Conservation (phyloP, 345 rosid genomes). For the Nephelium lappaceum region DNA sequence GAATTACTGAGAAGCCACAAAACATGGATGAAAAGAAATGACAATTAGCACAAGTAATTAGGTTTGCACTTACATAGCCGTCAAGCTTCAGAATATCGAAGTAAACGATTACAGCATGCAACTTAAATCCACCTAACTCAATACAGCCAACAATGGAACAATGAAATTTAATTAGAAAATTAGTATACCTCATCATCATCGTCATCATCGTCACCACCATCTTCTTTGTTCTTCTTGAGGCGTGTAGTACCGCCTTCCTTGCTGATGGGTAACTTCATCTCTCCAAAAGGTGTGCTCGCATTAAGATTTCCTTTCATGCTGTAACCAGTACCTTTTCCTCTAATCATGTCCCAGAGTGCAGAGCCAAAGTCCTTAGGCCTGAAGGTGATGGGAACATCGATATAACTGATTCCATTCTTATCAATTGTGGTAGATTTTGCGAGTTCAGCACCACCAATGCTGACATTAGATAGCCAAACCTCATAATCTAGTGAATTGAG, state of each 20-base stretch:
- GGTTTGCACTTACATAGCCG: neutral
- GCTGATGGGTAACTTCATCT: constrained; percentile 88
- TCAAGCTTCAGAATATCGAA: constrained; percentile 6
- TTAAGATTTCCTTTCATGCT: constrained; percentile 79
- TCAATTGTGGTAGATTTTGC: constrained; percentile 58
- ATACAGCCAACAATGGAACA: neutral
- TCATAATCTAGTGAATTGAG: constrained; percentile 84
- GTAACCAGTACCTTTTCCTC: constrained; percentile 94
- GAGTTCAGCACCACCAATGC: constrained; percentile 80
- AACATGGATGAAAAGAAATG: neutral
- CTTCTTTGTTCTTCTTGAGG: constrained; percentile 81
- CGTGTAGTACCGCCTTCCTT: constrained; percentile 93
- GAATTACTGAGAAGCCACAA: neutral
- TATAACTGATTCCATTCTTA: constrained; percentile 61
- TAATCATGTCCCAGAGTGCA: constrained; percentile 97
- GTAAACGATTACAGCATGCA: neutral
- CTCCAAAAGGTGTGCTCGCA: constrained; percentile 93
- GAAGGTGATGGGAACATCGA: constrained; percentile 85
- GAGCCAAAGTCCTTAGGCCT: constrained; percentile 97
- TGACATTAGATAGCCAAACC: constrained; percentile 70
- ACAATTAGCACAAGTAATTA: neutral
- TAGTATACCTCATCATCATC: constrained; percentile 57
- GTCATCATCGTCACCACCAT: constrained; percentile 54
- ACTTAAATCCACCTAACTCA: neutral
- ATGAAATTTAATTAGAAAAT: neutral